Conservation (phyloP, 208 protist species). For the Trypanosoma congolense region DNA sequence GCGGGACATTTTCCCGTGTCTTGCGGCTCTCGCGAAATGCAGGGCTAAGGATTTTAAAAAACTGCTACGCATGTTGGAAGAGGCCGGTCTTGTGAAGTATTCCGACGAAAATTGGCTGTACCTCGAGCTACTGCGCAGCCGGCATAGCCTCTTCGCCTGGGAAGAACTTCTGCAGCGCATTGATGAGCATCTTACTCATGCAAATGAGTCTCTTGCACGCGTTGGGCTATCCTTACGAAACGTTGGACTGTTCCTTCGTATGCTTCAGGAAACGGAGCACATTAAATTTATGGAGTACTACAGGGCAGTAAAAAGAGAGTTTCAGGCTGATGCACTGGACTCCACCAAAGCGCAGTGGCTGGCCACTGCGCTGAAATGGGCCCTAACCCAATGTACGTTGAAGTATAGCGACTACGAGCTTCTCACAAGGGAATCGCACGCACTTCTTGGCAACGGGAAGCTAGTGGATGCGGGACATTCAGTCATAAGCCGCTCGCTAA, state of each 20-base stretch:
- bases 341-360: conserved; percentile 14
- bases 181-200: conserved; percentile 11
- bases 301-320: conserved; percentile 26
- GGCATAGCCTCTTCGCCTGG: conserved; percentile 41
- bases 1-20: conserved; percentile 47
- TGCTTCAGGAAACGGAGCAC: conserved; percentile 72
- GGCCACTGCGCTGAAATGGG: conserved; percentile 23
- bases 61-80: conserved; percentile 46
- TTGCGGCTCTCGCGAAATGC: conserved; percentile 55
- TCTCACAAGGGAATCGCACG: conserved; percentile 16
- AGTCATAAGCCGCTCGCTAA: background rate
- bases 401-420: conserved; percentile 7
- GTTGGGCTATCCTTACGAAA: conserved; percentile 49
- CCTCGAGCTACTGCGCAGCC: conserved; percentile 59
- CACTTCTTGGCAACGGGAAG: background rate
- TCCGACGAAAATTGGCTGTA: conserved; percentile 54
- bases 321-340: background rate
- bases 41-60: conserved; percentile 51
- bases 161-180: conserved; percentile 36
- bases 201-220: background rate
- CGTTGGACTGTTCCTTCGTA: conserved; percentile 43
- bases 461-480: background rate
- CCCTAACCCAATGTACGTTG: conserved; percentile 4
- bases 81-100: conserved; percentile 44
- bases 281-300: conserved; percentile 62